A percentile compares a stretch with the other conserved stretches of the same genome.
These are phyloP conservation scores for Silene conica DNA, from an alignment of 148 eudicot species.

Conservation along the genomic window DNA sequence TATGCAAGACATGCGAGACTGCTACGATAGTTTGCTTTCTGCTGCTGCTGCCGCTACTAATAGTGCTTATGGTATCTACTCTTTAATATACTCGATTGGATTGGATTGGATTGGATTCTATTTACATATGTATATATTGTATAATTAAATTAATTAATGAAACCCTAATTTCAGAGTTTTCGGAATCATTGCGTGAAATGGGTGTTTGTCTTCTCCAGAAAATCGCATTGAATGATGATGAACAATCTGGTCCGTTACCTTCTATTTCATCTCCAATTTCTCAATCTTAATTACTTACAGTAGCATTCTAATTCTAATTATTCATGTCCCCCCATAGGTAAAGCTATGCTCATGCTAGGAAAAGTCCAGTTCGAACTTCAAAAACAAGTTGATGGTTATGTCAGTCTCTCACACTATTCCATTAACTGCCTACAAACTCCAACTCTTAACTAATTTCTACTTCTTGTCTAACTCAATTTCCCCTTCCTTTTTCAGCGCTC, in stretches of 20 bases:
- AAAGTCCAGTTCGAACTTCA: constrained; percentile 84
- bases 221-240: constrained; percentile 86
- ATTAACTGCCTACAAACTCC: background rate
- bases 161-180: constrained; percentile 55
- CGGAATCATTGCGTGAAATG: constrained; percentile 92
- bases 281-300: no score
- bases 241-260: constrained; percentile 66
- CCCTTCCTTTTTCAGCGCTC: constrained; percentile 53
- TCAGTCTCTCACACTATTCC: constrained; percentile 1
- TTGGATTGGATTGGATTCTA: no score
- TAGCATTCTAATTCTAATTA: no score
- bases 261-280: background rate
- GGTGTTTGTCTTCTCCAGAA: constrained; percentile 96
- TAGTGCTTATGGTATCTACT: constrained; percentile 73
- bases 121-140: no score
- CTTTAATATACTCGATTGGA: no score
- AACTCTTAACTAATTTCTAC: background rate
- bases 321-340: no score
- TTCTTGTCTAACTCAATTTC: constrained; percentile 14
- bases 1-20: constrained; percentile 84
- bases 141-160: no score
- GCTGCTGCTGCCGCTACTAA: constrained; percentile 84
- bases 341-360: constrained; percentile 81
- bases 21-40: constrained; percentile 88
- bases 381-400: constrained; percentile 83